These are phyloP conservation scores for Saturnispora saitoi DNA, from an alignment of 805 yeast species.

Conservation along the genomic window DNA sequence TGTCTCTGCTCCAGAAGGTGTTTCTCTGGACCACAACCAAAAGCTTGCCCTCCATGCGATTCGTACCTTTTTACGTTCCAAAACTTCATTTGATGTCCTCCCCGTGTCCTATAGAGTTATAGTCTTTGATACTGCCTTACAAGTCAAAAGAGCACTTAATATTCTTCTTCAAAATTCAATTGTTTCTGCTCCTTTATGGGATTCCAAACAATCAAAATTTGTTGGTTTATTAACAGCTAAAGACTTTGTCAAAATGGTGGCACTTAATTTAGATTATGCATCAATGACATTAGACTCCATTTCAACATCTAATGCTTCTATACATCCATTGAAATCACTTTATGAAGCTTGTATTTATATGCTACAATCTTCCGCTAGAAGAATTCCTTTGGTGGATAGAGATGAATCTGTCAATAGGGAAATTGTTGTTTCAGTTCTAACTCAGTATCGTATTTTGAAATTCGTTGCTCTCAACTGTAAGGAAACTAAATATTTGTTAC, in stretches of 20 bases:
- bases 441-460: constrained; percentile 92
- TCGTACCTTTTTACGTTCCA: constrained; percentile 72
- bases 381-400: constrained; percentile 90
- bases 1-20: not conserved
- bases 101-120: constrained; percentile 92
- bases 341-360: constrained; percentile 91
- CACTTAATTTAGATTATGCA: not conserved
- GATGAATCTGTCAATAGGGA: constrained; percentile 90
- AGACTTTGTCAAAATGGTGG: constrained; percentile 87
- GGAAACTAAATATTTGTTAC: constrained; percentile 75
- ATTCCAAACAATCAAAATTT: constrained; percentile 76
- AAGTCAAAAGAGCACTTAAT: constrained; percentile 84
- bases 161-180: constrained; percentile 87
- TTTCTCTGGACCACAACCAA: constrained; percentile 45
- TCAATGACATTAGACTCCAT: not conserved
- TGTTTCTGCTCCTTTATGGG: constrained; percentile 97
- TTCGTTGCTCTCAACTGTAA: constrained; percentile 94
- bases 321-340: constrained; percentile 83
- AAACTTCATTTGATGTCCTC: constrained; percentile 91
- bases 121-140: constrained; percentile 83
- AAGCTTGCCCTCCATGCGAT: constrained; percentile 73
- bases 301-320: constrained; percentile 34
- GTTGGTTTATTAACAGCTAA: constrained; percentile 90
- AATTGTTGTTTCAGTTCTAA: constrained; percentile 88
- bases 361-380: constrained; percentile 80